Percentiles rank a stretch among this genome's conserved stretches.
Conservation (phyloP, 148 eudicot species). For the Silene latifolia region DNA sequence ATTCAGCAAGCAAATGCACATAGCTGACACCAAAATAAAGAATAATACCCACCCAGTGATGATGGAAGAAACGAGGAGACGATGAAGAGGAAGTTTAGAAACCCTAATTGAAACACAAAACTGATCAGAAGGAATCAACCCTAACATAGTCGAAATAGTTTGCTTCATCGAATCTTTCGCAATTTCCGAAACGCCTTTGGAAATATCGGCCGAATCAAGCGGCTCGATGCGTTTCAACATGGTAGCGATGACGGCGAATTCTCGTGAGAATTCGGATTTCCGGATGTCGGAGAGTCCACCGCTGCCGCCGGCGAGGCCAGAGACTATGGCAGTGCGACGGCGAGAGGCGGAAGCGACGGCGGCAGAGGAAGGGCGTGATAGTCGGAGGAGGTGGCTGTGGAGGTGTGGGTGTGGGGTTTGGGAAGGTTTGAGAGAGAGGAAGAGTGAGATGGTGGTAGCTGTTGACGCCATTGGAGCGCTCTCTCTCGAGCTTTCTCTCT, state of each 20-base stretch:
- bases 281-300: conserved; percentile 59
- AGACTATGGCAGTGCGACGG: conserved; percentile 20
- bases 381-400: conserved; percentile 15
- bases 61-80: conserved; percentile 61
- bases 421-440: conserved; percentile 38
- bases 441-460: conserved; percentile 34
- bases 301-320: conserved; percentile 64
- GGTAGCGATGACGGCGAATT: conserved; percentile 65
- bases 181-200: conserved; percentile 60
- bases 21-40: no score
- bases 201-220: conserved; percentile 54
- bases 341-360: conserved; percentile 7
- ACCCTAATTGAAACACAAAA: conserved; percentile 65
- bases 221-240: conserved; percentile 74
- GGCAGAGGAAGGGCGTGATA: conserved; percentile 24
- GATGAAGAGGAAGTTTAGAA: conserved; percentile 52
- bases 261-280: conserved; percentile 54
- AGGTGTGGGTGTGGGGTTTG: conserved; percentile 23
- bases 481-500: conserved; percentile 16
- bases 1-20: not conserved
- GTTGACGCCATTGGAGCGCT: conserved; percentile 46
- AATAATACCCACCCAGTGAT: conserved; percentile 58
- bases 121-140: conserved; percentile 74
- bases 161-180: conserved; percentile 86
- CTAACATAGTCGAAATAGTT: conserved; percentile 80